These are phyloP conservation scores for Colletotrichum orchidophilum DNA, from an alignment of 2,329 filamentous ascomycete species.

Conservation along the genomic window DNA sequence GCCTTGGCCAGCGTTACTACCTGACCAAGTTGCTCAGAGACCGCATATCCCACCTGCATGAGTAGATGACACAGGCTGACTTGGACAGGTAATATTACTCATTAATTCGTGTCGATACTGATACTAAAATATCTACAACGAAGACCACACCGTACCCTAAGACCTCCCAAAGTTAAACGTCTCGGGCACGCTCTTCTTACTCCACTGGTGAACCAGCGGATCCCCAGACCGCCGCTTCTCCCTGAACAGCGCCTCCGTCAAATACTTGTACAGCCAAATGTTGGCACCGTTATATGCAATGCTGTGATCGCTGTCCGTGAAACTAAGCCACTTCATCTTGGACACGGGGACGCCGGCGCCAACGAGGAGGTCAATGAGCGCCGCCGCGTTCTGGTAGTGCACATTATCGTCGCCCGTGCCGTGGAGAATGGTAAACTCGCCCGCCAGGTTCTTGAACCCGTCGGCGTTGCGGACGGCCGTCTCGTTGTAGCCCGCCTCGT, in stretches of 20 bases:
- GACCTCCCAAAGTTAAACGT: constrained; percentile 17
- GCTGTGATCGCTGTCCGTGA: constrained; percentile 72
- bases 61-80: not conserved
- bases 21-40: too few relatives aligned
- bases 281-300: constrained; percentile 67
- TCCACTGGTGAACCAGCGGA: constrained; percentile 47
- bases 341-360: constrained; percentile 65
- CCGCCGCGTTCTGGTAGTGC: constrained; percentile 74
- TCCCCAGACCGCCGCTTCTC: constrained; percentile 63
- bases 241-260: constrained; percentile 68
- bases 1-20: too few relatives aligned
- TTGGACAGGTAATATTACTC: not conserved
- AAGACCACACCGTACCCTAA: not conserved
- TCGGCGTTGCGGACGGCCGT: constrained; percentile 65
- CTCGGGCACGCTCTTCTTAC: constrained; percentile 32
- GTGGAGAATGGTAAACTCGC: constrained; percentile 70
- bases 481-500: constrained; percentile 67
- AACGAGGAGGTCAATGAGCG: constrained; percentile 69
- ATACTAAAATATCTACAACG: not conserved
- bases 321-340: constrained; percentile 71
- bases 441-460: constrained; percentile 70
- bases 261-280: constrained; percentile 68
- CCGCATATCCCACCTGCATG: too few relatives aligned
- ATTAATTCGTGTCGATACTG: not conserved
- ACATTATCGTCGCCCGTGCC: constrained; percentile 78